These are phyloP conservation scores for Brassica carinata DNA, from an alignment of 345 rosid genomes.

Conservation along the genomic window DNA sequence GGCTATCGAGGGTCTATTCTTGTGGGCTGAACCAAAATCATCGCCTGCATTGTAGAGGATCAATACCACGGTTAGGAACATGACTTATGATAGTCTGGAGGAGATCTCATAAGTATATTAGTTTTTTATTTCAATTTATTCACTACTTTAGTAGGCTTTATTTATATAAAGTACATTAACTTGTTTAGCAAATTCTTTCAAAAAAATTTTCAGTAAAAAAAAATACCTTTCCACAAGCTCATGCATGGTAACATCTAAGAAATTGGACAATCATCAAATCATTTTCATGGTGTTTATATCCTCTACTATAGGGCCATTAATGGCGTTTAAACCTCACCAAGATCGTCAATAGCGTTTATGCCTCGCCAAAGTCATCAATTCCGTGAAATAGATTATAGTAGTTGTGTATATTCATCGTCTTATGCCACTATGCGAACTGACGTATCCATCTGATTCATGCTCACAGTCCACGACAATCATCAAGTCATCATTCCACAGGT, in stretches of 20 bases:
- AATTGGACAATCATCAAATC: neutral
- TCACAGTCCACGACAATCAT: neutral
- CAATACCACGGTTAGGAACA: neutral
- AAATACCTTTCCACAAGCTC: neutral
- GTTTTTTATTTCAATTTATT: neutral
- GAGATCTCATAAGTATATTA: neutral
- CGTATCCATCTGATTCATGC: neutral
- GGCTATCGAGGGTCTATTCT: neutral
- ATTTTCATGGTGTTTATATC: neutral
- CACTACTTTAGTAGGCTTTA: neutral
- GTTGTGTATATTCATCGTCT: neutral
- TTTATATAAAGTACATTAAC: neutral
- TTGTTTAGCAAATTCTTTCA: neutral
- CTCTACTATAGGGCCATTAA: neutral
- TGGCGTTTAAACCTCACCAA: neutral
- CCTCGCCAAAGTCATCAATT: neutral
- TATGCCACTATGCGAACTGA: neutral
- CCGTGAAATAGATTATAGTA: neutral
- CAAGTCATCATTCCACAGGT: neutral
- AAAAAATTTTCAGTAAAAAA: too few species aligned
- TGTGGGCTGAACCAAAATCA: neutral
- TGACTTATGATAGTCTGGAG: neutral
- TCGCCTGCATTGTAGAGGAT: neutral
- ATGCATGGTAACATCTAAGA: neutral
- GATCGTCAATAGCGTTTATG: neutral